Percentiles rank a stretch among this genome's conserved stretches.
Evolutionary conservation across 208 protist species (phyloP).

Genomic region (Crithidia mellificae): DNA sequence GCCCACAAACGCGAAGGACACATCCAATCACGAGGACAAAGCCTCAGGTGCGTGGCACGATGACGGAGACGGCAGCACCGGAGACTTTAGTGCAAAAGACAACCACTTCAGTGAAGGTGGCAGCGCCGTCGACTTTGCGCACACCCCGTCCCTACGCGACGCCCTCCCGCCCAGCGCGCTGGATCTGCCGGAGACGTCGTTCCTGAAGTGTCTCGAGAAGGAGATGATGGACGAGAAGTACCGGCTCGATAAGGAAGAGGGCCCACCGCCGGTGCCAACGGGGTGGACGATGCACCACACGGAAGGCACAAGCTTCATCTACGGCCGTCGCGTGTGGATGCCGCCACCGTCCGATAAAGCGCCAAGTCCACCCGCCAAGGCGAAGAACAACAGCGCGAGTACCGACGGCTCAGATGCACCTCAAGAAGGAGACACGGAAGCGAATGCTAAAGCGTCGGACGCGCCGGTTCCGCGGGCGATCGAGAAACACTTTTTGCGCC

Average conservation of each 20-base stretch:
- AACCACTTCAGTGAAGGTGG: background rate
- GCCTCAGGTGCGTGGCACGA: too few relatives aligned
- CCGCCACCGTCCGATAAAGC: constrained; percentile 29
- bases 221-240: constrained; percentile 85
- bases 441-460: background rate
- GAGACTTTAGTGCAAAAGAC: too few relatives aligned
- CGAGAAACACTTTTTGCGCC: constrained; percentile 74
- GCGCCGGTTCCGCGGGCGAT: constrained; percentile 1
- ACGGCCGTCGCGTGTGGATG: constrained; percentile 69
- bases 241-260: constrained; percentile 78
- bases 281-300: constrained; percentile 83
- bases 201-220: constrained; percentile 87
- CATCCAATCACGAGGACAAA: too few relatives aligned
- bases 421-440: background rate
- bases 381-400: too few relatives aligned
- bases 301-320: constrained; percentile 70
- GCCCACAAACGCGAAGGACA: too few relatives aligned
- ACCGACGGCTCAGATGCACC: background rate
- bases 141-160: constrained; percentile 43
- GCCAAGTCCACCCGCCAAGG: too few relatives aligned
- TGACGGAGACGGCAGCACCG: background rate
- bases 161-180: constrained; percentile 53
- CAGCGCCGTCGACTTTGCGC: background rate
- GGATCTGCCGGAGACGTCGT: constrained; percentile 59
- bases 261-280: constrained; percentile 52